phyloP scores from a whole-genome alignment of 148 eudicot species.

The Chenopodium suecicum region DNA sequence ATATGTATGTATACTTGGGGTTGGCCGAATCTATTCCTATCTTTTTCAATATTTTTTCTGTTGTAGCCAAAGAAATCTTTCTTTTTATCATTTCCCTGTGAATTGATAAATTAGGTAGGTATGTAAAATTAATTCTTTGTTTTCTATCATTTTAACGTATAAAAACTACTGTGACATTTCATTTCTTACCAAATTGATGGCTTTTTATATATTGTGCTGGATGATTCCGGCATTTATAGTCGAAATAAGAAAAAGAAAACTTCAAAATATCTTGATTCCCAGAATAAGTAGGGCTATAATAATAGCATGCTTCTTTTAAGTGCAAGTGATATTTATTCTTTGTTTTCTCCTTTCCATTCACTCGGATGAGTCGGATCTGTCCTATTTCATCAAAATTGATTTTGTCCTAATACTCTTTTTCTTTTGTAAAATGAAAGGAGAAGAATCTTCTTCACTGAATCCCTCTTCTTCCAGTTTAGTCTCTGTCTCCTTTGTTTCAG shows the following conservation, averaged over 20 bases:
- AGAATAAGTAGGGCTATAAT: not conserved
- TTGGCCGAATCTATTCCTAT: too few relatives aligned
- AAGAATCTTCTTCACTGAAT: too few relatives aligned
- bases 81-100: too few relatives aligned
- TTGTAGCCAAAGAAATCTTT: too few relatives aligned
- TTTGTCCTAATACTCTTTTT: not conserved
- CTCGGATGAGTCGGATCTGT: not conserved
- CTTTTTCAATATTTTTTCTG: too few relatives aligned
- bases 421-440: too few relatives aligned
- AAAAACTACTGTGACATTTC: not conserved
- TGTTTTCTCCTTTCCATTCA: slow-evolving; percentile 13
- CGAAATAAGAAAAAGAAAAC: not conserved
- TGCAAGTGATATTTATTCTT: not conserved
- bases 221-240: not conserved
- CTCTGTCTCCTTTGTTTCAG: too few relatives aligned
- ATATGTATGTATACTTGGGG: too few relatives aligned
- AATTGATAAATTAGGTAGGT: not conserved
- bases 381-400: slow-evolving; percentile 2
- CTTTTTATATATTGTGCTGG: not conserved
- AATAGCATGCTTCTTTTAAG: slow-evolving; percentile 3
- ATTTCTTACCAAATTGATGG: not conserved
- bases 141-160: not conserved
- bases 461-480: too few relatives aligned
- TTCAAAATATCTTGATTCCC: not conserved
- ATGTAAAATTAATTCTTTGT: not conserved